Evolutionary conservation across 1,284 basidiomycete genomes (phyloP).

Genomic region (Phylloboletellus chloephorus): DNA sequence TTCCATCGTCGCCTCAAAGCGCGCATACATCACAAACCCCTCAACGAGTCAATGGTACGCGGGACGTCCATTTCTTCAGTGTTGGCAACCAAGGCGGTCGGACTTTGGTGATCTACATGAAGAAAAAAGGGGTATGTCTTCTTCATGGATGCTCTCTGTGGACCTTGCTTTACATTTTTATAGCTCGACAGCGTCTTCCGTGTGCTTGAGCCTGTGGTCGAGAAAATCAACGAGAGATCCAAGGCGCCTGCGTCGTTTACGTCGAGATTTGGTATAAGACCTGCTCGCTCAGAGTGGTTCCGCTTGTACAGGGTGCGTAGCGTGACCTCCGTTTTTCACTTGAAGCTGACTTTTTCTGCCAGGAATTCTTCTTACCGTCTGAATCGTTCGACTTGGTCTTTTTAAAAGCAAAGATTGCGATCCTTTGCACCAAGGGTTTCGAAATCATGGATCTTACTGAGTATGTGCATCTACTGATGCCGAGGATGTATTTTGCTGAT

Average conservation of each 20-base stretch:
- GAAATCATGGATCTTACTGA: constrained; percentile 93
- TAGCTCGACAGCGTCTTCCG: constrained; percentile 87
- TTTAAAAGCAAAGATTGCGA: constrained; percentile 85
- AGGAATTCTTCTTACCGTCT: constrained; percentile 88
- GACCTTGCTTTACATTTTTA: constrained; percentile 6
- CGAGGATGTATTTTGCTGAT: constrained; percentile 4
- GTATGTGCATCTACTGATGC: constrained; percentile 43
- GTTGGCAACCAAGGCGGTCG: constrained; percentile 82
- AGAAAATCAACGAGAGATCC: constrained; percentile 73
- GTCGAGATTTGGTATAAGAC: constrained; percentile 68
- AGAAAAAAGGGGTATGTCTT: constrained; percentile 79
- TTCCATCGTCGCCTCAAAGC: constrained; percentile 74
- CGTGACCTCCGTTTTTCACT: constrained; percentile 10
- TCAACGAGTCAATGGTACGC: constrained; percentile 82
- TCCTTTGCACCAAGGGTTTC: constrained; percentile 91
- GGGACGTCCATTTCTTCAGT: constrained; percentile 92
- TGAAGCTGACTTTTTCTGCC: constrained; percentile 3
- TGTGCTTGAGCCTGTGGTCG: constrained; percentile 87
- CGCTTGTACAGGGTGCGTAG: constrained; percentile 67
- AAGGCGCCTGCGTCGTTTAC: constrained; percentile 65
- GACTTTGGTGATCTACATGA: constrained; percentile 92
- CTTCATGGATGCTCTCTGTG: neutral
- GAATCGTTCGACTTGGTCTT: constrained; percentile 89
- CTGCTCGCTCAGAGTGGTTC: constrained; percentile 87
- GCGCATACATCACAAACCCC: constrained; percentile 66